A percentile compares a stretch with the other conserved stretches of the same genome.
These are phyloP conservation scores for Sclerotinia subarctica DNA, from an alignment of 2,329 filamentous ascomycete genomes.

Conservation along the genomic window DNA sequence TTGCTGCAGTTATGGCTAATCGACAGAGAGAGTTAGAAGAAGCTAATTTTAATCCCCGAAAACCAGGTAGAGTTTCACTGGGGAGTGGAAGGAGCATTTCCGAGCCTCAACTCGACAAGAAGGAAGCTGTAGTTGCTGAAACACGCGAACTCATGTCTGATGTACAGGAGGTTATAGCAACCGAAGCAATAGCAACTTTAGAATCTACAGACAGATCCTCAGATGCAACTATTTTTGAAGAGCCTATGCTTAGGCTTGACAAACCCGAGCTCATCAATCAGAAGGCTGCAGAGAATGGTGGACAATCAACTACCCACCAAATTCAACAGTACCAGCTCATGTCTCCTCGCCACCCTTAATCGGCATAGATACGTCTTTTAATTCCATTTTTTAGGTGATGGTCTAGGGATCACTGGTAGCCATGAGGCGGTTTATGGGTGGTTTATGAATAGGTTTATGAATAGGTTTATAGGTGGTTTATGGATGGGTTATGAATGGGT, in stretches of 20 bases:
- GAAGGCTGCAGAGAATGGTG: neutral
- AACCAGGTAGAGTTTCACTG: neutral
- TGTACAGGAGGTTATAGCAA: neutral
- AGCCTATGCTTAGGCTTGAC: neutral
- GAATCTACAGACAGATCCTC: neutral
- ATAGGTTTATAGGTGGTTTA: neutral
- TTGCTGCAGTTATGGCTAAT: neutral
- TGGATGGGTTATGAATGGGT: neutral
- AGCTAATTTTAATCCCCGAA: neutral
- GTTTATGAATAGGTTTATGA: too few species aligned
- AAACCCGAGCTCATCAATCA: neutral
- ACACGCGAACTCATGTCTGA: neutral
- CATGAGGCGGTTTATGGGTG: too few species aligned
- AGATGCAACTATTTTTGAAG: neutral
- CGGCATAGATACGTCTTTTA: neutral
- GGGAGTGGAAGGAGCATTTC: neutral
- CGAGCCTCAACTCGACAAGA: neutral
- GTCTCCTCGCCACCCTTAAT: neutral
- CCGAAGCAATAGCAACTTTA: neutral
- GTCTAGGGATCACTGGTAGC: neutral
- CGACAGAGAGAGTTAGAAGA: neutral
- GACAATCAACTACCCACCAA: neutral
- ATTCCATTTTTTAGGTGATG: neutral
- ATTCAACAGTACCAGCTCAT: constrained; percentile 6
- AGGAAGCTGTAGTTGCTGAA: neutral